These are phyloP conservation scores for Eimeria nieschulzi DNA, from an alignment of 169 alveolate species.

Conservation along the genomic window DNA sequence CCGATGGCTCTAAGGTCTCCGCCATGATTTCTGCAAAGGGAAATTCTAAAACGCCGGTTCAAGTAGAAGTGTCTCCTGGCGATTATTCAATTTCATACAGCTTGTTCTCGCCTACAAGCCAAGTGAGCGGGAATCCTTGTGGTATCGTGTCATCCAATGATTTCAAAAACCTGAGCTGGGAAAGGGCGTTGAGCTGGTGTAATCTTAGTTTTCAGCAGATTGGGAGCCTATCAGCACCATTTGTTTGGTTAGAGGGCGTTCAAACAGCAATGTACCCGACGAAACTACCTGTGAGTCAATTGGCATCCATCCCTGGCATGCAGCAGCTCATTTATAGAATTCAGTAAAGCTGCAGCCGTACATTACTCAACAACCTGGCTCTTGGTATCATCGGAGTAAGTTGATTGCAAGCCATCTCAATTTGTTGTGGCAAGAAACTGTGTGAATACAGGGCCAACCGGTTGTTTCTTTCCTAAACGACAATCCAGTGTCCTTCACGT, in stretches of 20 bases:
- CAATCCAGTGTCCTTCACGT: slow-evolving; percentile 19
- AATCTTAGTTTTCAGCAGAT: slow-evolving; percentile 14
- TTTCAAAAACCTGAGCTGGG: slow-evolving; percentile 29
- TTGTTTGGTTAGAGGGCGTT: slow-evolving; percentile 47
- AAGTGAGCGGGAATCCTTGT: slow-evolving; percentile 51
- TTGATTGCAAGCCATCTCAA: too few relatives aligned
- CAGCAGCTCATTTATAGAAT: too few relatives aligned
- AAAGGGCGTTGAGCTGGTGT: slow-evolving; percentile 30
- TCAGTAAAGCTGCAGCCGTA: too few relatives aligned
- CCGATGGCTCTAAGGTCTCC: slow-evolving; percentile 23
- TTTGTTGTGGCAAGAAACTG: too few relatives aligned
- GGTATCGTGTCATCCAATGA: slow-evolving; percentile 32
- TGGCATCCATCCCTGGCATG: too few relatives aligned
- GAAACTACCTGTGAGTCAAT: slow-evolving; percentile 3
- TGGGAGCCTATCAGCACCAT: slow-evolving; percentile 21
- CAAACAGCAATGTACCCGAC: slow-evolving; percentile 58
- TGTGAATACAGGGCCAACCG: slow-evolving; percentile 36
- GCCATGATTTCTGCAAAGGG: slow-evolving; percentile 44
- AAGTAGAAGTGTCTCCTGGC: slow-evolving; percentile 27
- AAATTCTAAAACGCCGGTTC: slow-evolving; percentile 21
- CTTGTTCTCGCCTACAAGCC: slow-evolving; percentile 35
- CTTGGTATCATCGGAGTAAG: too few relatives aligned
- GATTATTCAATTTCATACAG: slow-evolving; percentile 32
- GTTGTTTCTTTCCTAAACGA: slow-evolving; percentile 57
- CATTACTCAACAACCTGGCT: too few relatives aligned